Evolutionary conservation across 768 basidiomycete genomes (phyloP).

Genomic region (Kwoniella pini): DNA sequence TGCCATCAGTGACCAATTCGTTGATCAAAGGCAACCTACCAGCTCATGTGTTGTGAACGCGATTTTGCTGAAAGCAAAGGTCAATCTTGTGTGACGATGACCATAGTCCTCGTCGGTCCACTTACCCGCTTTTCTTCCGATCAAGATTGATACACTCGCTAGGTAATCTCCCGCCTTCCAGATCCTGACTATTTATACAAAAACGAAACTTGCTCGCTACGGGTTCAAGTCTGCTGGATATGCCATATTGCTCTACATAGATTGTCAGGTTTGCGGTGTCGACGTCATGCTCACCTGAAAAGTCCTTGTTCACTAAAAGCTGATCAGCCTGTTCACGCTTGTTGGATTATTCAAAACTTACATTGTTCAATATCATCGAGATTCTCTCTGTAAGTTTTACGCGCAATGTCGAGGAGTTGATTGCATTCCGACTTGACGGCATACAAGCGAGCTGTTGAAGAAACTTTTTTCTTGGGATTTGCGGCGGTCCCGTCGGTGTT

Average conservation of each 20-base stretch:
- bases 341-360: constrained; percentile 30
- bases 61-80: constrained; percentile 60
- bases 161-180: constrained; percentile 26
- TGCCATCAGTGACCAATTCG: constrained; percentile 1
- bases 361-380: constrained; percentile 69
- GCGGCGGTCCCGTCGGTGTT: neutral
- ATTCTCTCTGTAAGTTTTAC: constrained; percentile 93
- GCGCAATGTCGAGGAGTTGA: constrained; percentile 85
- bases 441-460: constrained; percentile 61
- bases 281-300: neutral
- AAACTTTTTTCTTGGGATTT: neutral
- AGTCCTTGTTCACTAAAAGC: neutral
- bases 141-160: constrained; percentile 38
- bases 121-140: constrained; percentile 36
- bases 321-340: neutral
- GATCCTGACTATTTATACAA: constrained; percentile 11
- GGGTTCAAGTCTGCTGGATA: constrained; percentile 28
- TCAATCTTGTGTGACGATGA: neutral
- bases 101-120: neutral
- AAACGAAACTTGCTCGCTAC: constrained; percentile 33
- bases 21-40: constrained; percentile 58
- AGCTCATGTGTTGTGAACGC: constrained; percentile 78
- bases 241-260: constrained; percentile 11
- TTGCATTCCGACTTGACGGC: constrained; percentile 86
- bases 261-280: neutral